These are phyloP conservation scores for Apiospora koreana DNA, from an alignment of 2,329 filamentous ascomycete species.

Conservation along the genomic window DNA sequence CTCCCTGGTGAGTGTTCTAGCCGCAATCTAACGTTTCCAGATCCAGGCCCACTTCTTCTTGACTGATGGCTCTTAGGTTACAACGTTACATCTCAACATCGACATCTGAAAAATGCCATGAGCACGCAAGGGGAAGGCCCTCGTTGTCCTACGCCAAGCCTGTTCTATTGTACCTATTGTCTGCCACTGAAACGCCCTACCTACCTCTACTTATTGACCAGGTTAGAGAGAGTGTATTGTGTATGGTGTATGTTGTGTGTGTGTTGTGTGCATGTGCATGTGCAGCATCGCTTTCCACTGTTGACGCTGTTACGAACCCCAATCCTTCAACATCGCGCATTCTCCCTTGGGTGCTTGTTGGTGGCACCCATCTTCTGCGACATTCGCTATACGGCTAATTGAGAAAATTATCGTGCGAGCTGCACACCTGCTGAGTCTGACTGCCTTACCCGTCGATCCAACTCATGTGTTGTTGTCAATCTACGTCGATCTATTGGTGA, in stretches of 20 bases:
- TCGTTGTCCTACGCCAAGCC: background rate
- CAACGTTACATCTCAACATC: conserved; percentile 15
- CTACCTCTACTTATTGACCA: background rate
- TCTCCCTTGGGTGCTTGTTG: background rate
- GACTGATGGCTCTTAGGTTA: background rate
- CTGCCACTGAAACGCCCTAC: background rate
- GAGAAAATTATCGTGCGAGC: background rate
- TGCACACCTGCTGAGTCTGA: background rate
- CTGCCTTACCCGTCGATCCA: background rate
- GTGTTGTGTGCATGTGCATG: background rate
- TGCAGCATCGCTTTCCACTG: background rate
- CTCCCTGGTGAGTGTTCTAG: background rate
- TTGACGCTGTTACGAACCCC: background rate
- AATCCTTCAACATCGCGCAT: background rate
- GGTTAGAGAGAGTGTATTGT: background rate
- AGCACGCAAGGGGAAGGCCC: background rate
- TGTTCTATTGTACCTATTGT: background rate
- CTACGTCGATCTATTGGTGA: background rate
- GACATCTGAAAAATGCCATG: background rate
- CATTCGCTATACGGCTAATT: conserved; percentile 7
- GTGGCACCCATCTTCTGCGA: background rate
- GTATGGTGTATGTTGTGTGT: background rate
- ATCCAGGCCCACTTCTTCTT: background rate
- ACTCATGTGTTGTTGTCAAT: background rate
- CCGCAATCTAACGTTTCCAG: conserved; percentile 4